Percentiles rank a stretch among this genome's conserved stretches.
These are phyloP conservation scores for Fraxinus greggii DNA, from an alignment of 305 asterid genomes.

Conservation along the genomic window DNA sequence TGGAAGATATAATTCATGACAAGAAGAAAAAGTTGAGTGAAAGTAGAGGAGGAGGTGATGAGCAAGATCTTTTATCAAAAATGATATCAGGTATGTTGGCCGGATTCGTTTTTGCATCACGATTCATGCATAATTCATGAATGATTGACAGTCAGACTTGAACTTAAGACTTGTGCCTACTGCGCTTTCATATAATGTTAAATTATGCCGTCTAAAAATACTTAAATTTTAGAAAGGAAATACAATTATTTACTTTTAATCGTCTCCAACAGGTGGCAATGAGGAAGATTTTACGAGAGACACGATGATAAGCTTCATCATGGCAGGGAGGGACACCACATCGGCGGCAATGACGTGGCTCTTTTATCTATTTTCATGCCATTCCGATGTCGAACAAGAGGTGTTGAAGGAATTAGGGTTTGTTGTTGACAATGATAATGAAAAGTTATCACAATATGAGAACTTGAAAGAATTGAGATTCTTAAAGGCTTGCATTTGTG, in stretches of 20 bases:
- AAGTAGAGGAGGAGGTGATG: slow-evolving; percentile 3
- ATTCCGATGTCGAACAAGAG: slow-evolving; percentile 38
- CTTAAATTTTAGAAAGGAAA: background rate
- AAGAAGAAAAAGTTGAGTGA: slow-evolving; percentile 9
- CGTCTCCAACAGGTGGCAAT: background rate
- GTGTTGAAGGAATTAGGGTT: slow-evolving; percentile 35
- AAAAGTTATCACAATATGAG: slow-evolving; percentile 16
- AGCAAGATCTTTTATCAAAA: slow-evolving; percentile 39
- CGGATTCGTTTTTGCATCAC: background rate
- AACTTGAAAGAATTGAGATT: slow-evolving; percentile 35
- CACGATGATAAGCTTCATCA: slow-evolving; percentile 59
- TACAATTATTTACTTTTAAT: background rate
- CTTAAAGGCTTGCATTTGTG: slow-evolving; percentile 63
- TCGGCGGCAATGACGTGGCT: slow-evolving; percentile 85
- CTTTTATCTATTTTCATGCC: slow-evolving; percentile 44
- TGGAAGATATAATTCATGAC: slow-evolving; percentile 25
- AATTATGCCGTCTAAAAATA: background rate
- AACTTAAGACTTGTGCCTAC: too few relatives aligned
- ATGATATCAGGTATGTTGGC: slow-evolving; percentile 30
- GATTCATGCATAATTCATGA: background rate
- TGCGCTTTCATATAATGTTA: background rate
- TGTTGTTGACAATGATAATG: background rate
- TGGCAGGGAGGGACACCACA: slow-evolving; percentile 79
- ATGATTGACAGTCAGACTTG: background rate
- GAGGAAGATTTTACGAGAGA: slow-evolving; percentile 46